Evolutionary conservation across 805 yeast genomes (phyloP).

Genomic region (Osmozyma mogii): DNA sequence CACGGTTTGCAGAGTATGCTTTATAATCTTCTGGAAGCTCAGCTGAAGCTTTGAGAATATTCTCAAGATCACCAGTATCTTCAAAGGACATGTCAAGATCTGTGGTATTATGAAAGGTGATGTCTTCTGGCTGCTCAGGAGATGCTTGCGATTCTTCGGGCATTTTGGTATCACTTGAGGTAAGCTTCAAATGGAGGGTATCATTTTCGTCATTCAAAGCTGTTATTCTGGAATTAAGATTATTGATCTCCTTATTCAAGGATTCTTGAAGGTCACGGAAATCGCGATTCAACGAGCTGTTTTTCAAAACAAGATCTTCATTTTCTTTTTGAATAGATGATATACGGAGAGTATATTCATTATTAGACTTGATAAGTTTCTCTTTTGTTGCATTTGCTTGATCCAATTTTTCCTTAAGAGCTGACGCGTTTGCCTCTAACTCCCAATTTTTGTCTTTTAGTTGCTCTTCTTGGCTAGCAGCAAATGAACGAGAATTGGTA

Average conservation of each 20-base stretch:
- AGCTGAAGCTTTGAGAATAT: constrained; percentile 21
- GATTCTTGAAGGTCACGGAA: constrained; percentile 27
- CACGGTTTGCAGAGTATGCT: constrained; percentile 32
- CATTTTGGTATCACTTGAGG: not conserved
- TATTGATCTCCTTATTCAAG: constrained; percentile 36
- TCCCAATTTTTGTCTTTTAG: constrained; percentile 60
- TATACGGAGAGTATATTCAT: constrained; percentile 25
- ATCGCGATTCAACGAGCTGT: constrained; percentile 32
- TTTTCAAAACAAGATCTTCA: constrained; percentile 39
- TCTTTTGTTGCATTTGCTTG: constrained; percentile 33
- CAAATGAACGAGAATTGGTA: constrained; percentile 25
- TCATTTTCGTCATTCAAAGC: constrained; percentile 68
- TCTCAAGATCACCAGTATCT: constrained; percentile 23
- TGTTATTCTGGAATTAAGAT: constrained; percentile 43
- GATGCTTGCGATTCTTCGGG: constrained; percentile 1
- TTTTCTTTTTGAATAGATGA: constrained; percentile 34
- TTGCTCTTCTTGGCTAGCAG: constrained; percentile 36
- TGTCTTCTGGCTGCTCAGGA: constrained; percentile 3
- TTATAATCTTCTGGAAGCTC: constrained; percentile 11
- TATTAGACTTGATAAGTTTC: constrained; percentile 24
- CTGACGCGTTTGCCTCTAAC: constrained; percentile 45
- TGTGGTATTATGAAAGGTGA: constrained; percentile 24
- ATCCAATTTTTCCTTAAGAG: constrained; percentile 35
- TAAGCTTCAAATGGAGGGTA: constrained; percentile 34
- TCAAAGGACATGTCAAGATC: constrained; percentile 11